phyloP scores from a whole-genome alignment of 1,139 yeast genomes.

The Magnusiomyces starmeri region DNA sequence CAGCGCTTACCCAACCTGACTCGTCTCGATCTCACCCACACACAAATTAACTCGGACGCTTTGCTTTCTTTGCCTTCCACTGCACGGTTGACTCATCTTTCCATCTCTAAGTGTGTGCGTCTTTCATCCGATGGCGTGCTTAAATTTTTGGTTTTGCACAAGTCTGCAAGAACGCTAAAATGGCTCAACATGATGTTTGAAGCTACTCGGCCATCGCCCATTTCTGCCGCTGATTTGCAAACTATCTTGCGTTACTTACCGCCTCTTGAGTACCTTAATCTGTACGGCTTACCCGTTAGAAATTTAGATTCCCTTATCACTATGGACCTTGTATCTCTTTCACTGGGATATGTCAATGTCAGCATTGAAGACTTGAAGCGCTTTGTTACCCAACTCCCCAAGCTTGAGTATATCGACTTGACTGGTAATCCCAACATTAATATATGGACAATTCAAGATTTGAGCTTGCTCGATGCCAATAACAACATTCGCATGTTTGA shows the following conservation, averaged over 20 bases:
- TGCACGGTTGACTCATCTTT: conserved; percentile 64
- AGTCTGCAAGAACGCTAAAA: conserved; percentile 50
- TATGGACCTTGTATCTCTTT: conserved; percentile 50
- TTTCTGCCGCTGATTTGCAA: conserved; percentile 39
- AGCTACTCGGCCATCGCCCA: conserved; percentile 56
- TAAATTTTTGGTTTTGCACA: conserved; percentile 65
- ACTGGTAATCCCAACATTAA: conserved; percentile 44
- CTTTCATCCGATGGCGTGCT: conserved; percentile 68
- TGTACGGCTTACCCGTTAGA: conserved; percentile 70
- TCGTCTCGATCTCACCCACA: conserved; percentile 75
- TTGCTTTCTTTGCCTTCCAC: conserved; percentile 45
- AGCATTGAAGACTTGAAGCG: conserved; percentile 44
- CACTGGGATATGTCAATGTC: conserved; percentile 52
- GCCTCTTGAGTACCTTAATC: conserved; percentile 49
- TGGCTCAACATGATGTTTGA: conserved; percentile 80
- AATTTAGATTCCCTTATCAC: conserved; percentile 50
- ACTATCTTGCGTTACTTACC: conserved; percentile 40
- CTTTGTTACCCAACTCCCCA: conserved; percentile 38
- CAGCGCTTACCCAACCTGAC: conserved; percentile 52
- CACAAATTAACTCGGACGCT: conserved; percentile 57
- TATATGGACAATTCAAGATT: conserved; percentile 48
- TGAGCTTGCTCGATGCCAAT: conserved; percentile 36
- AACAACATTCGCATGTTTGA: conserved; percentile 37
- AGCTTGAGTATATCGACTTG: conserved; percentile 42
- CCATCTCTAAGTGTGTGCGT: conserved; percentile 71